Conservation (phyloP, 176 grass and related monocot genomes). For the Saccharum officinarum region DNA sequence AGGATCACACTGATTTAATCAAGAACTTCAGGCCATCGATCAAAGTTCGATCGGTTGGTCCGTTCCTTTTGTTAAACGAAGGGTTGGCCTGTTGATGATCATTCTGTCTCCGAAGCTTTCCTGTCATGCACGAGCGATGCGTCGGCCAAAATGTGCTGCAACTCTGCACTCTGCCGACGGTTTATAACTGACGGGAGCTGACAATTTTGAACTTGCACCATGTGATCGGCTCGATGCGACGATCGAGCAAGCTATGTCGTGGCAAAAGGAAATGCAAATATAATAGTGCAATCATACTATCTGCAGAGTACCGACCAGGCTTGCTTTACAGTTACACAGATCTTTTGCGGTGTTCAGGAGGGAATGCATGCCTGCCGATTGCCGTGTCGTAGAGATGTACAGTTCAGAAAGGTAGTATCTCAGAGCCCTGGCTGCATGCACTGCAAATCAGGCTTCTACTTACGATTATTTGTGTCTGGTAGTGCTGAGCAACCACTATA, state of each 20-base stretch:
- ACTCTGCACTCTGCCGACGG: neutral
- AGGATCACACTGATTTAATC: neutral
- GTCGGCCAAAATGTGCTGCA: neutral
- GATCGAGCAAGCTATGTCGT: neutral
- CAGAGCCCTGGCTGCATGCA: neutral
- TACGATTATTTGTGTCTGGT: neutral
- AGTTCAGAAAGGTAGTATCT: neutral
- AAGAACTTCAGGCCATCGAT: neutral
- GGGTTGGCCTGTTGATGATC: constrained; percentile 12
- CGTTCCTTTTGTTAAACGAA: constrained; percentile 18
- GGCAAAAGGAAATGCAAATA: neutral
- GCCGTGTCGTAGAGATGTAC: neutral
- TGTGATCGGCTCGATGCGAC: constrained; percentile 26
- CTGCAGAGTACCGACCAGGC: neutral
- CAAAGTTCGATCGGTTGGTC: neutral
- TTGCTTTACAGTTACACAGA: neutral
- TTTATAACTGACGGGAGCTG: neutral
- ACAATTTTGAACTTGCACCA: constrained; percentile 25
- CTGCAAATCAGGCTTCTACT: neutral
- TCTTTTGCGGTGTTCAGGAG: constrained; percentile 5
- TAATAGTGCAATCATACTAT: neutral
- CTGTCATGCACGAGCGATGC: constrained; percentile 37
- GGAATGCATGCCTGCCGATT: neutral
- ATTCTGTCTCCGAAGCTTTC: constrained; percentile 22
- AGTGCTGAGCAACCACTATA: neutral